Evolutionary conservation across 306 rosid genomes (phyloP), one percentile per base, ranked within the genome.

Genomic region (Cucumis cinereus): DNA sequence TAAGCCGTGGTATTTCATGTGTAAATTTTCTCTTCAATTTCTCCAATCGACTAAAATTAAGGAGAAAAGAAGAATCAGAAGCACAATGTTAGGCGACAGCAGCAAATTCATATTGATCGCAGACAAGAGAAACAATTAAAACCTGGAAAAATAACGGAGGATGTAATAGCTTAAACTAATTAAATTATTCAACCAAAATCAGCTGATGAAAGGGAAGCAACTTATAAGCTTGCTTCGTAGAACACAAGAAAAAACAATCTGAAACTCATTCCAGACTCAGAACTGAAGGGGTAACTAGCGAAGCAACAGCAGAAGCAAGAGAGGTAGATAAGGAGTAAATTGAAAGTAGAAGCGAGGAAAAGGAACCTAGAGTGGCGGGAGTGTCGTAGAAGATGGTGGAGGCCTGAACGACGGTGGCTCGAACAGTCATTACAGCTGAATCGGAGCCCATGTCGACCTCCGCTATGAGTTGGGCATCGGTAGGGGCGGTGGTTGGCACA

Each of bases 391-490:
- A 93, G 85, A 93, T 68, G 40, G 96, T 90, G 75, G 98, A 88
- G 64, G 97, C 98, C 56, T 93, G 98, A 66, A 93, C 91, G 57
- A 93, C 89, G 35, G 98, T 93, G 86, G 90, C 96, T 78, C 98
- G 90, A 23, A 93, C 87, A 0, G 90, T 84, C 69, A 82, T 62
- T 8, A 87, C 81, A 74, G 85, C 85, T 62, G 80, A 79, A 80
- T 88, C 96, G 47, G 85, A 66, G 56, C 86, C 87, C 97, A 91
- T 93, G 47, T 86, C 89, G 4, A 93, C 93, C 83, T 93, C 97
- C 23, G 96, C 83, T 74, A 88, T 56, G 78, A 88, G 13, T 10
- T 89, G 92, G 0, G 64, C 81, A 5, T 85, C 93, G 43, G 76
- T 78, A 14, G 79, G 80, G 15, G 83, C 38, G 9, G 81, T 49